Evolutionary conservation across 2,329 filamentous ascomycete genomes (phyloP).

Genomic region (Ramularia endophylla): DNA sequence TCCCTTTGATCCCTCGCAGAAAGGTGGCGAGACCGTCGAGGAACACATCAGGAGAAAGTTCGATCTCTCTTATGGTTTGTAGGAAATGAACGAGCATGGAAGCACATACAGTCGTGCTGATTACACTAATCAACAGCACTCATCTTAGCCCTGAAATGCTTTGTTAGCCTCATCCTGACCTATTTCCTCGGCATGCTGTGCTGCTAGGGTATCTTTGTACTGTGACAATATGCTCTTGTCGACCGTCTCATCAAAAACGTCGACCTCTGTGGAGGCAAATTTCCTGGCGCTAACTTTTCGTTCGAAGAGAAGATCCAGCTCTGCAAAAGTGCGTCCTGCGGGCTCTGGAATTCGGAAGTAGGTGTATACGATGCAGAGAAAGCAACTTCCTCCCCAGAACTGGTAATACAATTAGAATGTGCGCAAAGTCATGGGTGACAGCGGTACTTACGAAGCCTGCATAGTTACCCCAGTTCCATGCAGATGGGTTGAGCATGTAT

Average conservation of each 20-base stretch:
- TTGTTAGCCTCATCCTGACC: neutral
- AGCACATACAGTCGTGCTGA: no score
- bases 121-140: no score
- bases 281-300: slow-evolving; percentile 63
- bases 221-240: slow-evolving; percentile 21
- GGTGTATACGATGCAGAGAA: slow-evolving; percentile 73
- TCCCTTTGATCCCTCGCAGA: slow-evolving; percentile 13
- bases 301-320: slow-evolving; percentile 81
- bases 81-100: neutral
- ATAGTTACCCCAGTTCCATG: slow-evolving; percentile 84
- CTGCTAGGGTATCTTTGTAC: slow-evolving; percentile 15
- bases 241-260: slow-evolving; percentile 47
- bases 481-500: slow-evolving; percentile 84
- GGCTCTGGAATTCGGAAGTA: slow-evolving; percentile 79
- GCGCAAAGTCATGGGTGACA: neutral
- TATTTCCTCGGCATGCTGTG: neutral
- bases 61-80: slow-evolving; percentile 15
- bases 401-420: neutral
- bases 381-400: slow-evolving; percentile 74
- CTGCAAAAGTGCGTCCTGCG: slow-evolving; percentile 72
- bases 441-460: slow-evolving; percentile 56
- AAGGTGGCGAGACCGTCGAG: slow-evolving; percentile 19
- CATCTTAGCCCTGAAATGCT: neutral
- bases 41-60: slow-evolving; percentile 18
- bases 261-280: slow-evolving; percentile 55